Percentiles rank a stretch among this genome's conserved stretches.
Evolutionary conservation across 1,139 yeast species (phyloP).

Genomic region (Debaryomyces sp.): DNA sequence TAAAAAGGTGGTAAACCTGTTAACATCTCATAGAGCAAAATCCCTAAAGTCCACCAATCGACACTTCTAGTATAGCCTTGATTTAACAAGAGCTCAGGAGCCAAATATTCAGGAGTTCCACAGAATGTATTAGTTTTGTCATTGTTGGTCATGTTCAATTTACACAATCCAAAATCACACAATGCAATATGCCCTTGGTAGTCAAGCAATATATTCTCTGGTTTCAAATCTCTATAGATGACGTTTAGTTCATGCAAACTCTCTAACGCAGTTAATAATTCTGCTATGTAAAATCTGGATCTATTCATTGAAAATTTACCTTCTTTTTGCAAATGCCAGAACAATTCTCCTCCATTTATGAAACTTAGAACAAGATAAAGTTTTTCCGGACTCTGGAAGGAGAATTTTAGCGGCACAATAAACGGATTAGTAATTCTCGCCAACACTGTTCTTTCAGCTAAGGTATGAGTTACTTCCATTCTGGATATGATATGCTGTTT

Average conservation of each 20-base stretch:
- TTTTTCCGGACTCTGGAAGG: constrained; percentile 95
- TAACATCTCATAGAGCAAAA: constrained; percentile 90
- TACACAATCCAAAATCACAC: constrained; percentile 96
- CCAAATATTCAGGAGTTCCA: constrained; percentile 95
- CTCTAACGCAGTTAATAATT: constrained; percentile 87
- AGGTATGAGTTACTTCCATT: constrained; percentile 93
- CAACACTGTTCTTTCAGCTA: constrained; percentile 93
- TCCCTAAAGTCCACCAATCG: constrained; percentile 98
- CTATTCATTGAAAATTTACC: constrained; percentile 89
- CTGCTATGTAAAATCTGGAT: constrained; percentile 92
- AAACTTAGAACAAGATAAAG: constrained; percentile 87
- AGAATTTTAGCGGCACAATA: constrained; percentile 94
- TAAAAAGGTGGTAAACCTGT: constrained; percentile 96
- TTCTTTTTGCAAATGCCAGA: constrained; percentile 90
- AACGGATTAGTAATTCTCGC: constrained; percentile 96
- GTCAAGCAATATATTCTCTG: constrained; percentile 90
- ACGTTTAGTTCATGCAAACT: constrained; percentile 88
- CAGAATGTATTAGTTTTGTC: constrained; percentile 94
- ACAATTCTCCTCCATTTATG: constrained; percentile 96
- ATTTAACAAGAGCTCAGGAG: constrained; percentile 89
- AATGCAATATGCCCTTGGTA: constrained; percentile 97
- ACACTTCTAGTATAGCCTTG: constrained; percentile 95
- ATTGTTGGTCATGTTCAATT: constrained; percentile 85
- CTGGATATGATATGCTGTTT: constrained; percentile 93
- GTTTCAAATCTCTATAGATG: constrained; percentile 92